Percentiles rank a stretch among this genome's conserved stretches.
Evolutionary conservation across 179 eudicot species (phyloP).

Genomic region (Spinacia oleracea): DNA sequence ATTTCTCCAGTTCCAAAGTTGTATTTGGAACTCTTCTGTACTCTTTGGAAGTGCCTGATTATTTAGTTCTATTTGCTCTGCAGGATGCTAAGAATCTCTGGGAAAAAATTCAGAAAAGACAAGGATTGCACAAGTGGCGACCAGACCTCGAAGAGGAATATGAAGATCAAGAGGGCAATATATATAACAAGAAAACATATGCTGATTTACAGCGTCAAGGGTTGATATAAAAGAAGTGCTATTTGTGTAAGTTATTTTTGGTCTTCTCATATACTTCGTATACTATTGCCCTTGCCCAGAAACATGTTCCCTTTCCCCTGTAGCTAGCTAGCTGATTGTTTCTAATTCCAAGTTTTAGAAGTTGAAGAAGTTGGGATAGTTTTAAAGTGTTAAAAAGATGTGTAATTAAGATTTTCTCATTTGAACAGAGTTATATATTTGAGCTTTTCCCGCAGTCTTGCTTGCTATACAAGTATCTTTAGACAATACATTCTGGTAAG

Average conservation of each 20-base stretch:
- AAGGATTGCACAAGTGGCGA: constrained; percentile 92
- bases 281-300: neutral
- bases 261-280: constrained; percentile 5
- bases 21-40: neutral
- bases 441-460: constrained; percentile 7
- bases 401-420: neutral
- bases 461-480: constrained; percentile 2
- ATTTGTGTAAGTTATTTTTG: constrained; percentile 14
- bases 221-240: constrained; percentile 44
- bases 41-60: constrained; percentile 9
- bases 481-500: neutral
- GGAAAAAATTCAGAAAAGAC: constrained; percentile 88
- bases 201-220: constrained; percentile 97
- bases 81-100: constrained; percentile 94
- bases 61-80: constrained; percentile 3
- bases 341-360: neutral
- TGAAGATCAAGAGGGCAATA: constrained; percentile 95
- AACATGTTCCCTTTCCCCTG: neutral
- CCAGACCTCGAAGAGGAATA: constrained; percentile 98
- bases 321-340: neutral
- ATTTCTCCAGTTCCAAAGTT: neutral
- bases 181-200: constrained; percentile 90
- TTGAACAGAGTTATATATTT: neutral
- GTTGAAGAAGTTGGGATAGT: neutral
- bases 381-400: neutral